A percentile compares a stretch with the other conserved stretches of the same genome.
phyloP scores from a whole-genome alignment of 768 basidiomycete species.

The Russula virescens region DNA sequence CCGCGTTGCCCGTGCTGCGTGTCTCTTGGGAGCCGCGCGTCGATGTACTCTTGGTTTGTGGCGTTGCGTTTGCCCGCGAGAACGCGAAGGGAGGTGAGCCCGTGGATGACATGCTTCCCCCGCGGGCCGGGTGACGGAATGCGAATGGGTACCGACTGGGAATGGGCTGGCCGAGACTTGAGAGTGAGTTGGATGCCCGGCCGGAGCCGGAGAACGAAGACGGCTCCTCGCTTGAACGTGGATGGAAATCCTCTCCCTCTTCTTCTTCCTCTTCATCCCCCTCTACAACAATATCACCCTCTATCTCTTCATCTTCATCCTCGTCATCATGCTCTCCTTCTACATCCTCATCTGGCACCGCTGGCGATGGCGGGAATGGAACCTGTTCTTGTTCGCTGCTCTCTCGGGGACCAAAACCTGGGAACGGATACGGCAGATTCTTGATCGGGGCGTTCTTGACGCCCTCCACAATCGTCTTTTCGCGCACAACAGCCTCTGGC shows the following conservation, averaged over 20 bases:
- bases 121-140: constrained; percentile 49
- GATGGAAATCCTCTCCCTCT: constrained; percentile 30
- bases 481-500: constrained; percentile 34
- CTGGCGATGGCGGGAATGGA: constrained; percentile 69
- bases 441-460: constrained; percentile 47
- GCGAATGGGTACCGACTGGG: constrained; percentile 65
- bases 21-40: constrained; percentile 36
- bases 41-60: constrained; percentile 32
- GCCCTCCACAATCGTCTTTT: constrained; percentile 30
- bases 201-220: constrained; percentile 71
- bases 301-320: constrained; percentile 21
- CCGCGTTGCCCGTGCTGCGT: constrained; percentile 51
- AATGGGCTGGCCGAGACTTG: constrained; percentile 75
- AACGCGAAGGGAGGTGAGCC: constrained; percentile 29
- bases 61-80: constrained; percentile 30
- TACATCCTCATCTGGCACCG: constrained; percentile 35
- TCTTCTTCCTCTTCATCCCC: constrained; percentile 39
- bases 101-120: constrained; percentile 38
- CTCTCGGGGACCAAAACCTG: constrained; percentile 49
- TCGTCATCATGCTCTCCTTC: constrained; percentile 28
- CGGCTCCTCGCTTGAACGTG: constrained; percentile 37
- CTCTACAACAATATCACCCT: constrained; percentile 31
- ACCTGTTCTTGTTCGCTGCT: constrained; percentile 53
- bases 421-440: constrained; percentile 67
- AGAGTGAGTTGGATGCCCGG: constrained; percentile 51